phyloP scores from a whole-genome alignment of 176 grass and related monocot species.

The Oryza glaberrima region DNA sequence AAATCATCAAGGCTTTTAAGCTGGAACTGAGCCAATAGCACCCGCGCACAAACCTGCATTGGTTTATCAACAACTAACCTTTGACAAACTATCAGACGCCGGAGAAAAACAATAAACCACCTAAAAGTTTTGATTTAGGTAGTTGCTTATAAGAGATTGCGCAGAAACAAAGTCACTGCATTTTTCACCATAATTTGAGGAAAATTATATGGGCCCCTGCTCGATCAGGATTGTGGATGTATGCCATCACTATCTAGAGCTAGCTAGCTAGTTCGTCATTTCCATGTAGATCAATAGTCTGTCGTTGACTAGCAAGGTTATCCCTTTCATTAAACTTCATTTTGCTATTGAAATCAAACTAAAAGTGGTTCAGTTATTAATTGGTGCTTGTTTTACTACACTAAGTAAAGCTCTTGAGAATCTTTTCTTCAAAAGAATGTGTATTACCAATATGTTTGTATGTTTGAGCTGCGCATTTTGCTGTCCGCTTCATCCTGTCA shows the following conservation, averaged over 20 bases:
- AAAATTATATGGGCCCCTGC: not conserved
- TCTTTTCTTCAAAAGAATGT: not conserved
- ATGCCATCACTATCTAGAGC: not conserved
- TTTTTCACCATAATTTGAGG: not conserved
- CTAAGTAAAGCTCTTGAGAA: not conserved
- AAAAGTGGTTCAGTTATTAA: not conserved
- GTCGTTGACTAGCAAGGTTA: not conserved
- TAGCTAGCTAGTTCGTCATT: not conserved
- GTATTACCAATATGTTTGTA: no score
- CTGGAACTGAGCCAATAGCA: not conserved
- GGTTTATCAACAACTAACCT: not conserved
- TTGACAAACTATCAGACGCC: not conserved
- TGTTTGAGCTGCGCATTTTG: no score
- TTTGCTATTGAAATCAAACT: not conserved
- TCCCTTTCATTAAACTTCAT: not conserved
- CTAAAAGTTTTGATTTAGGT: no score
- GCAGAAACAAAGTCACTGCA: not conserved
- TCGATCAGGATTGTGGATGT: not conserved
- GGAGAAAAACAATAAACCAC: not conserved
- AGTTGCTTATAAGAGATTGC: not conserved
- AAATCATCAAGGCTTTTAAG: not conserved
- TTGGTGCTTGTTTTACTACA: not conserved
- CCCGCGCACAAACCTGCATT: not conserved
- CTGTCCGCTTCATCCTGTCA: no score
- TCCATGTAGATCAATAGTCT: not conserved